These are phyloP conservation scores for Chaetoceros tenuissimus DNA, from an alignment of 108 stramenopile species.

Conservation along the genomic window DNA sequence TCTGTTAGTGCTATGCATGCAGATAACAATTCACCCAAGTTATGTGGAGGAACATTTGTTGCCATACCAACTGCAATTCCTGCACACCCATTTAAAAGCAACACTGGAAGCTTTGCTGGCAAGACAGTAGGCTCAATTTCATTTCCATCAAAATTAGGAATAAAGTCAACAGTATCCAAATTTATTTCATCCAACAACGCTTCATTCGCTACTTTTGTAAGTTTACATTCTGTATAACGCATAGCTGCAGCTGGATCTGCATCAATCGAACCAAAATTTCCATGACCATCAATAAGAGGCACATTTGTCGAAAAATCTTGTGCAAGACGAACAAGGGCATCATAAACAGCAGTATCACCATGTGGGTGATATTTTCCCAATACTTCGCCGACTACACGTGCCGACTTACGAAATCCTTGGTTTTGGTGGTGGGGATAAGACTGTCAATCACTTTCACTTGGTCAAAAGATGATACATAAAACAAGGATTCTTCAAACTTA, in stretches of 20 bases:
- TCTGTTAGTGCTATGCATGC: conserved; percentile 66
- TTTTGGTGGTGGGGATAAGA: too few species aligned
- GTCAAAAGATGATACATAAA: too few species aligned
- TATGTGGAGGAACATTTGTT: conserved; percentile 96
- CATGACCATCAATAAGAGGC: conserved; percentile 90
- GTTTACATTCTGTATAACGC: conserved; percentile 93
- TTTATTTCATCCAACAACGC: conserved; percentile 76
- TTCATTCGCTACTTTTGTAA: conserved; percentile 65
- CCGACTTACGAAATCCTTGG: conserved; percentile 97
- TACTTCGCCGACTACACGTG: conserved; percentile 95
- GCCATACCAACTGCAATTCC: conserved; percentile 97
- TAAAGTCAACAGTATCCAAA: conserved; percentile 78
- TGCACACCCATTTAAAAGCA: conserved; percentile 89
- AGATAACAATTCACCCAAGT: conserved; percentile 81
- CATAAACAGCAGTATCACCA: conserved; percentile 92
- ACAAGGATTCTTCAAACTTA: too few species aligned
- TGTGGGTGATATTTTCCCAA: conserved; percentile 89
- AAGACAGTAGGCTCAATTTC: conserved; percentile 90
- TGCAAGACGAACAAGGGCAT: conserved; percentile 93
- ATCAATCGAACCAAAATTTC: conserved; percentile 94
- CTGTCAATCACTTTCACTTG: too few species aligned
- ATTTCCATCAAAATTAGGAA: conserved; percentile 90
- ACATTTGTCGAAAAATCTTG: conserved; percentile 82
- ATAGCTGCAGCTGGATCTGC: conserved; percentile 96
- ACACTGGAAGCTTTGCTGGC: conserved; percentile 83